These are phyloP conservation scores for Pleurotus citrinopileatus DNA, from an alignment of 768 basidiomycete genomes.

Conservation along the genomic window DNA sequence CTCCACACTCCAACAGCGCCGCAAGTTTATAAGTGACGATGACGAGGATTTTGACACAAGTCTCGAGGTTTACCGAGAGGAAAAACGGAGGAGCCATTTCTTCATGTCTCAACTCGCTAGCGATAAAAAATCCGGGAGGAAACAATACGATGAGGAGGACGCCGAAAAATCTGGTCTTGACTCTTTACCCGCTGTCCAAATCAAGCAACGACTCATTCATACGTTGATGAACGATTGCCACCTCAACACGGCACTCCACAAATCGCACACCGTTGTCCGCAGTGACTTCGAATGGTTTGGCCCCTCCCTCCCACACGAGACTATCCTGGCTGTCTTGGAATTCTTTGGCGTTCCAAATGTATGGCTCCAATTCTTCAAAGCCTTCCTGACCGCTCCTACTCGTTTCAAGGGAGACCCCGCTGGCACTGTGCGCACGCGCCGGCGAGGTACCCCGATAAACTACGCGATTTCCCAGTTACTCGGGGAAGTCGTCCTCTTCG, in stretches of 20 bases:
- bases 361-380: conserved; percentile 32
- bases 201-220: conserved; percentile 38
- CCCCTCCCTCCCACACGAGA: conserved; percentile 37
- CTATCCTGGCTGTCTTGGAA: conserved; percentile 34
- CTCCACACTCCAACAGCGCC: conserved; percentile 17
- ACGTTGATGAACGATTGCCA: conserved; percentile 38
- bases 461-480: conserved; percentile 38
- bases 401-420: conserved; percentile 29
- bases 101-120: conserved; percentile 13
- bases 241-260: conserved; percentile 34
- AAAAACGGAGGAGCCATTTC: neutral
- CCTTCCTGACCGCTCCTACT: conserved; percentile 30
- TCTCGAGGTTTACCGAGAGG: neutral
- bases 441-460: conserved; percentile 41
- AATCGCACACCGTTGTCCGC: conserved; percentile 31
- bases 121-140: conserved; percentile 6
- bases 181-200: conserved; percentile 17
- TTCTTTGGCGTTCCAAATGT: conserved; percentile 36
- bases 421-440: conserved; percentile 27
- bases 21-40: conserved; percentile 17
- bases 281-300: conserved; percentile 44
- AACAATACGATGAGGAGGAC: conserved; percentile 22
- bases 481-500: conserved; percentile 39
- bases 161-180: conserved; percentile 12
- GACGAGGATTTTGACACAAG: conserved; percentile 4